phyloP scores from a whole-genome alignment of 2,329 filamentous ascomycete species.

The Neonectria ditissima region DNA sequence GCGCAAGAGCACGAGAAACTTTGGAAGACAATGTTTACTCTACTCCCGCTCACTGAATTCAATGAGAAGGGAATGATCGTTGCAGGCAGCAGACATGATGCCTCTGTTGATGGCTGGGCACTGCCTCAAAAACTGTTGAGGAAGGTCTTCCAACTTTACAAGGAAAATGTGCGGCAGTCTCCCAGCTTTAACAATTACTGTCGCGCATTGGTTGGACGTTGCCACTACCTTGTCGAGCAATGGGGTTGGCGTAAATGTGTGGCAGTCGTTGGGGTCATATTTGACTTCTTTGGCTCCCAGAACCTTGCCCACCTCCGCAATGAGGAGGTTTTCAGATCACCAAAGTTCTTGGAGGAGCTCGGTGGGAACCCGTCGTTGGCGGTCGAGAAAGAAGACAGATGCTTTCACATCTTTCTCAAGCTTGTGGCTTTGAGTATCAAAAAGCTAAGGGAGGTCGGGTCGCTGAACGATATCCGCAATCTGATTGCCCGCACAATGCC shows the following conservation, averaged over 20 bases:
- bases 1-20: conserved; percentile 63
- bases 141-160: conserved; percentile 69
- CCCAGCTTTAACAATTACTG: conserved; percentile 76
- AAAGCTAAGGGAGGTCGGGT: conserved; percentile 59
- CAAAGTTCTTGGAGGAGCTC: conserved; percentile 70
- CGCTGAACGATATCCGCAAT: conserved; percentile 70
- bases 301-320: conserved; percentile 72
- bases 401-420: conserved; percentile 77
- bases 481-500: conserved; percentile 71
- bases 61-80: conserved; percentile 64
- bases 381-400: conserved; percentile 67
- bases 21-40: conserved; percentile 70
- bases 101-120: conserved; percentile 66
- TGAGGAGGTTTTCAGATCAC: conserved; percentile 72
- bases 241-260: conserved; percentile 75
- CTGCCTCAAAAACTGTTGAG: conserved; percentile 69
- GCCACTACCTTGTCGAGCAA: conserved; percentile 71
- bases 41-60: conserved; percentile 72
- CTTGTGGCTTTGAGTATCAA: conserved; percentile 69
- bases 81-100: conserved; percentile 46
- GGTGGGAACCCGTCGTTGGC: conserved; percentile 58
- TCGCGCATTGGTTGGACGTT: conserved; percentile 68
- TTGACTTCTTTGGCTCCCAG: conserved; percentile 75
- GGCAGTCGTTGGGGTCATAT: conserved; percentile 69
- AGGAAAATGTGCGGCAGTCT: conserved; percentile 64